Percentiles rank a stretch among this genome's conserved stretches.
Conservation (phyloP, 495 filamentous ascomycete genomes). For the Copromyces sp. region DNA sequence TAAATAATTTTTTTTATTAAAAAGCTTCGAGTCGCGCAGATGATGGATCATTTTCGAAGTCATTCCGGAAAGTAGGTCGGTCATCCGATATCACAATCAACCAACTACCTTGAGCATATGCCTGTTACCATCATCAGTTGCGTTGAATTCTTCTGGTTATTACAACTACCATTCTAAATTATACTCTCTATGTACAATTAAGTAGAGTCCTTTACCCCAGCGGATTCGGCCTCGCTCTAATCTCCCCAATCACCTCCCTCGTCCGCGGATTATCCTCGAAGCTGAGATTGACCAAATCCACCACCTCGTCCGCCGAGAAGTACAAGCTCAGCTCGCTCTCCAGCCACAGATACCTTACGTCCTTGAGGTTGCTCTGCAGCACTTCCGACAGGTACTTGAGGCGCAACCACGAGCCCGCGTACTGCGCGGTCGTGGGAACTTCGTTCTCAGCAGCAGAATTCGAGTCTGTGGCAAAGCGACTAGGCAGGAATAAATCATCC, state of each 20-base stretch:
- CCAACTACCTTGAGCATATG: not conserved
- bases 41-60: not conserved
- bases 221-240: conserved; percentile 43
- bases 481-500: conserved; percentile 65
- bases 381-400: conserved; percentile 86
- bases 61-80: too few relatives aligned
- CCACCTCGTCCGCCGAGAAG: conserved; percentile 72
- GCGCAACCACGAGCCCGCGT: conserved; percentile 74
- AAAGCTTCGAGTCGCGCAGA: not conserved
- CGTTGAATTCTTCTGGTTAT: not conserved
- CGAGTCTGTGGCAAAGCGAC: conserved; percentile 13
- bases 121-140: not conserved
- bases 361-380: conserved; percentile 76
- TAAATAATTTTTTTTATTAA: not conserved
- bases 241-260: conserved; percentile 67
- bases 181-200: not conserved
- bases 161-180: not conserved
- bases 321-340: conserved; percentile 78
- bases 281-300: conserved; percentile 77
- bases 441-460: conserved; percentile 21
- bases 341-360: conserved; percentile 81
- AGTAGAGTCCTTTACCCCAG: not conserved
- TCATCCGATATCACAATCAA: not conserved
- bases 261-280: conserved; percentile 83
- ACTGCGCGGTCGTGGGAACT: conserved; percentile 63